Evolutionary conservation across 129 eudicot species (phyloP), one percentile per base, ranked within the genome.

Genomic region (Tagetes erecta): DNA sequence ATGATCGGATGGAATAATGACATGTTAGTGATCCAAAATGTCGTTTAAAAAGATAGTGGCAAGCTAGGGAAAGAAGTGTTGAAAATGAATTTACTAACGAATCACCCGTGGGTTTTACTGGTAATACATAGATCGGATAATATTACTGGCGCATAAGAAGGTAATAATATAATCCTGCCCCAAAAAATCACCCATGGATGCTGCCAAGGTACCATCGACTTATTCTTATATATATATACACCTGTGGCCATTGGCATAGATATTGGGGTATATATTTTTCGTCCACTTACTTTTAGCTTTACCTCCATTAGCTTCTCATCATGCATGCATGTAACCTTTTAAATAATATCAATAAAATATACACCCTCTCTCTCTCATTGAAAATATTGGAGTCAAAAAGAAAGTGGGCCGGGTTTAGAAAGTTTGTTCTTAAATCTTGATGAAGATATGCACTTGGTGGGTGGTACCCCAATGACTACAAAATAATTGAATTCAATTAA

Each of bases 321-420:
- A 78, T 51, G 68, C 6, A 38, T 33, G 10, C 6, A 42, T 35
- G n/a, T 56, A 44, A 35, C 13, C 11, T 78, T 79, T 72, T 6
- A 20, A 20, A 20, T 20, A 3, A 64, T 78, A 70, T 52, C 27
- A 71, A 71, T 52, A 12, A 71, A 71, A 41, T 59, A 52, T 78
- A 38, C 67, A 31, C 6, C 40, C 60, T 39, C 58, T 50, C 60
- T 39, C 58, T 72, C 37, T 41, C 35, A 12, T 65, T 40, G 20
- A 30, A 52, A 45, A 69, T 42, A 73, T 72, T 72, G 73, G 82
- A 79, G 78, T 71, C 76, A 71, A 79, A 73, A 71, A 65, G 73
- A 4, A 71, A 79, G 83, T 79, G 78, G 78, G 83, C 78, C 72
- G 78, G 78, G 83, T 78, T 72, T 72, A 55, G 60, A 76, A 79